These are phyloP conservation scores for Sclerotinia borealis DNA, from an alignment of 2,329 filamentous ascomycete species.

Conservation along the genomic window DNA sequence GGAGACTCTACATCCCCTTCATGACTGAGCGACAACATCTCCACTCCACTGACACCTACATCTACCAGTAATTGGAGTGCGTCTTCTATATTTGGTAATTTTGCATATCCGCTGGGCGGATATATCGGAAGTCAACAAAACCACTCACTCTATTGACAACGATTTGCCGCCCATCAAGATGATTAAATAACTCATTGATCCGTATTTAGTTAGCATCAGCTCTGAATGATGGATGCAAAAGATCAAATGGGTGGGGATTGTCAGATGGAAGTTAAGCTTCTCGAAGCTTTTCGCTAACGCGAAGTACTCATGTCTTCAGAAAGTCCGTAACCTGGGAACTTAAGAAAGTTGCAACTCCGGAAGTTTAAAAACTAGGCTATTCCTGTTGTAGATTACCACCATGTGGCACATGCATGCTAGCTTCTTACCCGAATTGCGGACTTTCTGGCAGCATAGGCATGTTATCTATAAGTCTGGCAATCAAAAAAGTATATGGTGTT, in stretches of 20 bases:
- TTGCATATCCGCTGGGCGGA: background rate
- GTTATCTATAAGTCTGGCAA: too few species aligned
- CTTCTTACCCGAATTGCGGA: too few species aligned
- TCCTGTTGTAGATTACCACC: too few species aligned
- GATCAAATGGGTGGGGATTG: background rate
- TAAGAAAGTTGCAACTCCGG: too few species aligned
- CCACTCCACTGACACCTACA: background rate
- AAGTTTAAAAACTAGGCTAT: too few species aligned
- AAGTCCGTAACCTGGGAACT: too few species aligned
- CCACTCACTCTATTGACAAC: background rate
- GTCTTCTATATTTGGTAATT: background rate
- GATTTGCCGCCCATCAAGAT: background rate
- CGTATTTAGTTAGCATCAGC: background rate
- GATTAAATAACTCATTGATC: background rate
- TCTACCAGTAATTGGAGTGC: background rate
- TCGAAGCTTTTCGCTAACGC: background rate
- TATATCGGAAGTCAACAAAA: background rate
- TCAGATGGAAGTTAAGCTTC: background rate
- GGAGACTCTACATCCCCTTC: background rate
- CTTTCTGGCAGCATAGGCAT: too few species aligned
- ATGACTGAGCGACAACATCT: constrained; percentile 1
- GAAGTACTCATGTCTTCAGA: too few species aligned
- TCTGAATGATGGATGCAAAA: background rate
- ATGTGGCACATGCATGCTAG: too few species aligned
- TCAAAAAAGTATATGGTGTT: too few species aligned